phyloP scores from a whole-genome alignment of 2,329 filamentous ascomycete genomes.

The Alternaria consortialis region DNA sequence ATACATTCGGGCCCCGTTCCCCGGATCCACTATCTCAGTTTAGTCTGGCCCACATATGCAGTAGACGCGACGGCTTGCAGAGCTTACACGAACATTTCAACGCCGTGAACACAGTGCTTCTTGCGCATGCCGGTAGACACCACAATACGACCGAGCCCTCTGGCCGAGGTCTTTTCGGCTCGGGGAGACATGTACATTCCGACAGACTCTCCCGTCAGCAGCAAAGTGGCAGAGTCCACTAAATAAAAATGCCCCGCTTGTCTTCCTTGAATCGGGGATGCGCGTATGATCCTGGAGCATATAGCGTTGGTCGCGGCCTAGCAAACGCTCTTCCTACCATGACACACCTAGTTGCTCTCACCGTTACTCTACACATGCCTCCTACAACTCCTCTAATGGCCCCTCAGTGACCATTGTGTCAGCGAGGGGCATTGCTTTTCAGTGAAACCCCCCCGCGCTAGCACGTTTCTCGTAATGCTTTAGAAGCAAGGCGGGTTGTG shows the following conservation, averaged over 20 bases:
- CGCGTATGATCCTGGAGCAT: constrained; percentile 23
- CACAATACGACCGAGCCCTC: constrained; percentile 8
- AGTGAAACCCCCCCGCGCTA: constrained; percentile 45
- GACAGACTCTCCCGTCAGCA: constrained; percentile 16
- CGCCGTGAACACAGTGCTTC: constrained; percentile 6
- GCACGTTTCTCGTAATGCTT: constrained; percentile 43
- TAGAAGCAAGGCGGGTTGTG: constrained; percentile 40
- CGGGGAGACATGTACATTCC: constrained; percentile 11
- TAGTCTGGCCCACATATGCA: constrained; percentile 35
- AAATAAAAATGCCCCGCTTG: constrained; percentile 27
- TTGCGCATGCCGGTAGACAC: constrained; percentile 2
- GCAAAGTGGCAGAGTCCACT: constrained; percentile 20
- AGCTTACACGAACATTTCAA: constrained; percentile 7
- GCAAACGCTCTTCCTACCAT: constrained; percentile 22
- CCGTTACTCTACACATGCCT: constrained; percentile 24
- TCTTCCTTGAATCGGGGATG: constrained; percentile 24
- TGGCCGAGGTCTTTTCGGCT: constrained; percentile 4
- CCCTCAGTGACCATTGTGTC: constrained; percentile 19
- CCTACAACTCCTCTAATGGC: constrained; percentile 9
- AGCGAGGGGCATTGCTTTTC: constrained; percentile 36
- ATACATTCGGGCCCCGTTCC: constrained; percentile 47
- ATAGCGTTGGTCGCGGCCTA: constrained; percentile 27
- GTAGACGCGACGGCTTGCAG: constrained; percentile 19
- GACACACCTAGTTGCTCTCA: constrained; percentile 25
- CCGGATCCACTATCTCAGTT: constrained; percentile 44